Conservation (phyloP, 2,329 filamentous ascomycete genomes). For the Cylindrodendrum hubeiense region DNA sequence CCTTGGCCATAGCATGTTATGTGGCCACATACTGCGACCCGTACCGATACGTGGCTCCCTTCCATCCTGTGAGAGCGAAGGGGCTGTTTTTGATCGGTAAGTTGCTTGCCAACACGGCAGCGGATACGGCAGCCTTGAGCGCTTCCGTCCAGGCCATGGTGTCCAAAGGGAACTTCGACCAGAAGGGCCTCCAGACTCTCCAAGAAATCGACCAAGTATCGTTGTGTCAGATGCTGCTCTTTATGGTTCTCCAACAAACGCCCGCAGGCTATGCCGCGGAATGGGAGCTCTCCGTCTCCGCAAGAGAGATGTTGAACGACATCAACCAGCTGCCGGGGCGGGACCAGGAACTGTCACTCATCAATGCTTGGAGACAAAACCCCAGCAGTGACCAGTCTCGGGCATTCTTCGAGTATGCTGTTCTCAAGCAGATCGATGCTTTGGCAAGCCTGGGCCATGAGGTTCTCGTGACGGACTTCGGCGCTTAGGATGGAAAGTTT, state of each 20-base stretch:
- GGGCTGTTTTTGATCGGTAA: constrained; percentile 65
- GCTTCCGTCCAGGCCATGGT: constrained; percentile 43
- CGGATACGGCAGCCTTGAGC: constrained; percentile 49
- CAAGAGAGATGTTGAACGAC: constrained; percentile 62
- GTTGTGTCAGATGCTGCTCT: constrained; percentile 65
- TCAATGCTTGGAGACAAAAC: constrained; percentile 58
- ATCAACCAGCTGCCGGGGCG: constrained; percentile 61
- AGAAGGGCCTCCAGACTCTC: constrained; percentile 48
- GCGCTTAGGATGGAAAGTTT: constrained; percentile 3
- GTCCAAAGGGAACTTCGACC: constrained; percentile 34
- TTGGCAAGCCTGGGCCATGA: constrained; percentile 60
- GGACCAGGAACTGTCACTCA: constrained; percentile 57
- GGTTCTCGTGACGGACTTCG: constrained; percentile 58
- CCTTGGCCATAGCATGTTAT: constrained; percentile 62
- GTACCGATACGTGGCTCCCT: constrained; percentile 62
- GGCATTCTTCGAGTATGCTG: constrained; percentile 63
- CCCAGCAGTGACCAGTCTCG: constrained; percentile 54
- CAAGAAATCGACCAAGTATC: constrained; percentile 64
- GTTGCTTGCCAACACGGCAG: constrained; percentile 63
- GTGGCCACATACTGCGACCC: constrained; percentile 62
- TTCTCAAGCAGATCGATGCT: constrained; percentile 61
- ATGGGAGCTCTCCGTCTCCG: constrained; percentile 60
- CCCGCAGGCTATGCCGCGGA: constrained; percentile 57
- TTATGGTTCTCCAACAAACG: constrained; percentile 59
- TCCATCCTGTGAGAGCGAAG: constrained; percentile 63